Conservation (phyloP, 768 basidiomycete species). For the Leucocoprinus leucothites region DNA sequence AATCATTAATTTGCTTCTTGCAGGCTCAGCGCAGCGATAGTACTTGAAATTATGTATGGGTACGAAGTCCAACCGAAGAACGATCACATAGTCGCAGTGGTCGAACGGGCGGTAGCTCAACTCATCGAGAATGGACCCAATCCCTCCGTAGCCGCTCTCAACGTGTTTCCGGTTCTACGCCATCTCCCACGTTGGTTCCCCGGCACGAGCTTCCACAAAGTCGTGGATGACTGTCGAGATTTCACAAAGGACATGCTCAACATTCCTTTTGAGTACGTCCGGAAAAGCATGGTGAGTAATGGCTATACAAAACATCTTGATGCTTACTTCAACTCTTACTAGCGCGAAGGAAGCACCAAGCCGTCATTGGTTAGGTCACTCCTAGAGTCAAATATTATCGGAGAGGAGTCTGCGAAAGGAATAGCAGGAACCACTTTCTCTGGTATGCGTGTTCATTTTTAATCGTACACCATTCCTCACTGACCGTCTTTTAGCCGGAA, state of each 20-base stretch:
- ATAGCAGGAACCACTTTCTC: slow-evolving; percentile 14
- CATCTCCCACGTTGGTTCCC: slow-evolving; percentile 30
- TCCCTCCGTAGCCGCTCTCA: slow-evolving; percentile 21
- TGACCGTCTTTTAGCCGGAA: slow-evolving; percentile 9
- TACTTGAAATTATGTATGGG: slow-evolving; percentile 29
- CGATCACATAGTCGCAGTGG: slow-evolving; percentile 21
- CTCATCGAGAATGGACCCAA: slow-evolving; percentile 16
- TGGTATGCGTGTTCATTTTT: slow-evolving; percentile 4
- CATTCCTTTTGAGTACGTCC: slow-evolving; percentile 19
- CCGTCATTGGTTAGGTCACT: slow-evolving; percentile 7
- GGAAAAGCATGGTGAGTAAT: slow-evolving; percentile 16
- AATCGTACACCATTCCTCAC: neutral
- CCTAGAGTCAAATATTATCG: slow-evolving; percentile 6
- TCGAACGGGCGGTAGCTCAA: slow-evolving; percentile 17
- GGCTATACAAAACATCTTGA: no score
- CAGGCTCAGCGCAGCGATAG: slow-evolving; percentile 3
- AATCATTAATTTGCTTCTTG: neutral
- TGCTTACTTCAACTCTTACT: neutral
- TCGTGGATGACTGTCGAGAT: slow-evolving; percentile 14
- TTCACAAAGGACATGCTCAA: slow-evolving; percentile 17
- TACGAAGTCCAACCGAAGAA: slow-evolving; percentile 20
- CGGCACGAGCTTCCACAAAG: slow-evolving; percentile 24
- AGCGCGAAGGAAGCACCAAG: slow-evolving; percentile 12
- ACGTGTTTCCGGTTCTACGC: slow-evolving; percentile 24
- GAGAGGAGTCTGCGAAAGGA: slow-evolving; percentile 7